phyloP scores from a whole-genome alignment of 192 early-diverging fungal species.

The Rhizophagus sp. region DNA sequence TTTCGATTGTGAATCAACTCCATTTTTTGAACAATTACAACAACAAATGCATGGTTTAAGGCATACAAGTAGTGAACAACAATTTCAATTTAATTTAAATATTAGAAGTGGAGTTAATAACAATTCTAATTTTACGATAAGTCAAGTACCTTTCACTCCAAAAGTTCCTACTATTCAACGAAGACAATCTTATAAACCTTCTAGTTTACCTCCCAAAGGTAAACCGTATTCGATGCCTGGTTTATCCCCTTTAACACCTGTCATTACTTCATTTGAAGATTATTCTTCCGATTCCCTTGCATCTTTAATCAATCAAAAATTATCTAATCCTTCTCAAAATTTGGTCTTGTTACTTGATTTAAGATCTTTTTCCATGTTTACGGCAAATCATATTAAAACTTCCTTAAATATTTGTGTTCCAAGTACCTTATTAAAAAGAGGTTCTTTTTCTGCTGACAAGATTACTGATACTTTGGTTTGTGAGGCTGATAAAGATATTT shows the following conservation, averaged over 20 bases:
- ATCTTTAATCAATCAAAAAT: neutral
- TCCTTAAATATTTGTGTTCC: constrained; percentile 73
- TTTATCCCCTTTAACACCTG: neutral
- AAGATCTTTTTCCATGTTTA: constrained; percentile 61
- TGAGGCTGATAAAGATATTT: constrained; percentile 48
- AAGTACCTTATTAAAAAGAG: constrained; percentile 70
- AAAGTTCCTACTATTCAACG: neutral
- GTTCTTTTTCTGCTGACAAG: constrained; percentile 63
- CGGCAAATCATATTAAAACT: constrained; percentile 48
- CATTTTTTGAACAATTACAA: constrained; percentile 24
- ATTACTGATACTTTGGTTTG: constrained; percentile 58
- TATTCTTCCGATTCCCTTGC: constrained; percentile 2
- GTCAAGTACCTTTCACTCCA: neutral
- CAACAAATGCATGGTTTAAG: neutral
- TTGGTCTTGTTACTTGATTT: constrained; percentile 67
- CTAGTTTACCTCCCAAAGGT: neutral
- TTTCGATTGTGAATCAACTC: constrained; percentile 19
- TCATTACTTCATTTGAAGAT: neutral
- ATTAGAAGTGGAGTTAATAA: neutral
- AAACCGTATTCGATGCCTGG: neutral
- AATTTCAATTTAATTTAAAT: neutral
- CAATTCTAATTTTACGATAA: neutral
- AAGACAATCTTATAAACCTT: neutral
- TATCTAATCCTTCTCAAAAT: constrained; percentile 8
- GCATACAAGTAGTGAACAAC: neutral